Base-by-base conservation (phyloP, 2,329 filamentous ascomycete genomes). In the Colletotrichum sp. region DNA sequence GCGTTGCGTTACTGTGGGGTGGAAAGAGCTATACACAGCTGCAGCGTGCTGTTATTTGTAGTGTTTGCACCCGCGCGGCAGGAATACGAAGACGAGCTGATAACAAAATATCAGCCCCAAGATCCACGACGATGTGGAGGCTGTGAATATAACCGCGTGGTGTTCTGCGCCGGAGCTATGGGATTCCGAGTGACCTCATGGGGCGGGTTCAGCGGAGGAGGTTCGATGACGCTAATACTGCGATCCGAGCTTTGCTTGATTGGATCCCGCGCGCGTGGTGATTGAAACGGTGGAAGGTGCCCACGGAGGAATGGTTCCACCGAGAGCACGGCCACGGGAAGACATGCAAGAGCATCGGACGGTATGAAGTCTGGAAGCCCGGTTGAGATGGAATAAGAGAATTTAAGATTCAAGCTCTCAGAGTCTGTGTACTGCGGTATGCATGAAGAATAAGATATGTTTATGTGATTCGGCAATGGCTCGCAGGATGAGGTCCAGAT, bases 111-210 rank as follows among this genome's bases (percentile, higher is more conserved):
- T 15, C 13, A 13, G n/a, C 34, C 30, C 61, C n/a, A 26, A 48
- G 5, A 9, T 32, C 12, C 13, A 26, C 24, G 16, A 13, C 52
- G 7, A 12, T 18, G 39, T 60, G 34, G 65, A 36, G 71, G 36
- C 71, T 63, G 39, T 30, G 32, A 21, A 12, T 18, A 59, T 21
- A 26, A 24, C 5, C 34, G 18, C 7, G 6, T 10, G n/a, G 21
- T 16, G 55, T 15, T 48, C 48, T 34, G 69, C 67, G 61, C 72
- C 82, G 79, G 80, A 77, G 78, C 76, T 71, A 52, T 67, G 52
- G 60, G 39, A 61, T 81, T 79, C 80, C 79, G 81, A 71, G 77
- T 81, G 79, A 76, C 79, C 78, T 79, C 80, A 82, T 79, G 79
- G n/a, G n/a, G 32, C 69, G 28, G 28, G 28, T 61, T 61, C 28